These are phyloP conservation scores for Scheffersomyces titani DNA, from an alignment of 1,139 yeast genomes.

Conservation along the genomic window DNA sequence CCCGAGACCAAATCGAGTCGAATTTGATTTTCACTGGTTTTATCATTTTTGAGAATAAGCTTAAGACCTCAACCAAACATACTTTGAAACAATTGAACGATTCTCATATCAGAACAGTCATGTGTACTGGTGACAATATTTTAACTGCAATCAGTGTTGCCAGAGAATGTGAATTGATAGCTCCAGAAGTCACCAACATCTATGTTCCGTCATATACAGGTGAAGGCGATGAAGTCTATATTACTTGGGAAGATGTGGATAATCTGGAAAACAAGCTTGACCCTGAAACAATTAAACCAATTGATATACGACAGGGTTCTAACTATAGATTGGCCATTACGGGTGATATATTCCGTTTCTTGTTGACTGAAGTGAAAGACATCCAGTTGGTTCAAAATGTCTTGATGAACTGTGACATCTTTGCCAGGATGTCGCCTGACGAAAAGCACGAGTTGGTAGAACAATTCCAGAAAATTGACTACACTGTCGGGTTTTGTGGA, in stretches of 20 bases:
- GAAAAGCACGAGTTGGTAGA: conserved; percentile 95
- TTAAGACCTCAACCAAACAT: conserved; percentile 65
- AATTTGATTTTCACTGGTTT: conserved; percentile 79
- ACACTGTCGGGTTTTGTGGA: conserved; percentile 96
- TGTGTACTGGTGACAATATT: conserved; percentile 98
- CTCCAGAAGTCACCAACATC: conserved; percentile 43
- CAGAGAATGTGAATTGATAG: conserved; percentile 72
- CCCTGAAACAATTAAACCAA: conserved; percentile 59
- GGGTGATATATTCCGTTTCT: conserved; percentile 84
- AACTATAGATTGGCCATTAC: conserved; percentile 79
- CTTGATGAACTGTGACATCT: conserved; percentile 73
- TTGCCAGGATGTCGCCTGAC: conserved; percentile 98
- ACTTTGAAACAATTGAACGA: conserved; percentile 59
- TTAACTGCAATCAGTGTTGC: conserved; percentile 94
- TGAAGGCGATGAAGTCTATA: conserved; percentile 23
- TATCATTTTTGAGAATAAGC: conserved; percentile 86
- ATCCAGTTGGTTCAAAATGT: conserved; percentile 50
- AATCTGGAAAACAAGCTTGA: conserved; percentile 58
- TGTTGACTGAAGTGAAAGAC: conserved; percentile 59
- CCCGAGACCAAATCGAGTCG: conserved; percentile 68
- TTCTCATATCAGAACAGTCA: conserved; percentile 79
- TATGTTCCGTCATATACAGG: conserved; percentile 64
- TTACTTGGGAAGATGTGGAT: conserved; percentile 68
- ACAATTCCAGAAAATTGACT: conserved; percentile 78
- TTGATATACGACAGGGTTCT: conserved; percentile 23